phyloP scores from a whole-genome alignment of 2,329 filamentous ascomycete genomes.

The Aspergillus sp. region DNA sequence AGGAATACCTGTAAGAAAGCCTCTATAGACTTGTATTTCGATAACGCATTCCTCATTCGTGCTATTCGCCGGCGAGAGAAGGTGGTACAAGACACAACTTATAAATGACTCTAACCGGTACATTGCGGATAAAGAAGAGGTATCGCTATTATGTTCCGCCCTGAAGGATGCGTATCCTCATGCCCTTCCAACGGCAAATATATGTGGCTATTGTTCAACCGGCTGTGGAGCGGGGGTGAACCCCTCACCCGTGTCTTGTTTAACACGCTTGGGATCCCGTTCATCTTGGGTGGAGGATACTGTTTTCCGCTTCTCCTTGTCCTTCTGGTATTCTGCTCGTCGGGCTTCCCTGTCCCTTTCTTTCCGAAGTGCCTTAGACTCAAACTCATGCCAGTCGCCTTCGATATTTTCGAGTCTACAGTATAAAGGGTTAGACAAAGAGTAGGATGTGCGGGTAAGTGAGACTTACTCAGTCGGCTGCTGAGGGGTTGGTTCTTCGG shows the following conservation, averaged over 20 bases:
- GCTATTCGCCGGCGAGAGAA: not conserved
- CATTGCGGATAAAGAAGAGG: not conserved
- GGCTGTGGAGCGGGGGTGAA: slow-evolving; percentile 13
- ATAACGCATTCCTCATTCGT: not conserved
- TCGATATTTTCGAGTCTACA: slow-evolving; percentile 74
- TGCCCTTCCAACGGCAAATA: not conserved
- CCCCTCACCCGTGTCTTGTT: slow-evolving; percentile 34
- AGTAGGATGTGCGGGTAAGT: not conserved
- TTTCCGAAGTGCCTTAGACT: slow-evolving; percentile 90
- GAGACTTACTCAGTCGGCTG: slow-evolving; percentile 78
- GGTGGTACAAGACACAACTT: not conserved
- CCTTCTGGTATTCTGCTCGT: slow-evolving; percentile 50
- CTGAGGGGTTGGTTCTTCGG: slow-evolving; percentile 75
- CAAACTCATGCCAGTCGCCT: slow-evolving; percentile 98
- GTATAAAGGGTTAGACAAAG: slow-evolving; percentile 38
- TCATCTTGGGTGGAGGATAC: slow-evolving; percentile 42
- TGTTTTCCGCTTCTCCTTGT: slow-evolving; percentile 56
- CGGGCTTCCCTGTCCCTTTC: slow-evolving; percentile 72
- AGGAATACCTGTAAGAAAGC: not conserved
- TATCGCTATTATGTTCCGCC: not conserved
- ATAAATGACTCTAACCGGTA: not conserved
- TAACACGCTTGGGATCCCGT: slow-evolving; percentile 46
- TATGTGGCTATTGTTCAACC: slow-evolving; percentile 4
- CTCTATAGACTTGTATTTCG: not conserved
- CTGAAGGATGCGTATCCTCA: no score